Percentiles rank a stretch among this genome's conserved stretches.
These are phyloP conservation scores for Curvularia eragrostidis DNA, from an alignment of 2,329 filamentous ascomycete genomes.

Conservation along the genomic window DNA sequence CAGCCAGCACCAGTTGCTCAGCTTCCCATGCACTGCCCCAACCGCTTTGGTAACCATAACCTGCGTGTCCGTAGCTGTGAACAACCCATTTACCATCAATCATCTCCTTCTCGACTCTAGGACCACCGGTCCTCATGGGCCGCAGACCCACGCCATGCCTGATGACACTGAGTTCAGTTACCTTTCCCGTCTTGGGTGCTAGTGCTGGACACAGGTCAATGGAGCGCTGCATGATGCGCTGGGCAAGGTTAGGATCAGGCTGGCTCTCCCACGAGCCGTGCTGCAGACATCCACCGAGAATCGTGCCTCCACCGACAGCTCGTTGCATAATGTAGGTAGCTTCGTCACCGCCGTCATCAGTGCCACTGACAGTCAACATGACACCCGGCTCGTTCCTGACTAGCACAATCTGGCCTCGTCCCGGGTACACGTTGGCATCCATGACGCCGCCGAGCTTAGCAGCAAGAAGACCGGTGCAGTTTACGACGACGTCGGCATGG, in stretches of 20 bases:
- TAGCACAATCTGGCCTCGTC: constrained; percentile 81
- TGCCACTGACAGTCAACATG: constrained; percentile 75
- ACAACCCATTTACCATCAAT: constrained; percentile 71
- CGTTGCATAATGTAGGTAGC: constrained; percentile 82
- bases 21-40: constrained; percentile 54
- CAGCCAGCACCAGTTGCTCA: constrained; percentile 47
- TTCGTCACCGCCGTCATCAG: constrained; percentile 76
- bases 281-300: constrained; percentile 86
- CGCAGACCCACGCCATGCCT: constrained; percentile 83
- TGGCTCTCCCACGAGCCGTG: constrained; percentile 79
- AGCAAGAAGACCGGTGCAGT: constrained; percentile 82
- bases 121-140: constrained; percentile 74
- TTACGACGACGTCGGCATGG: constrained; percentile 74
- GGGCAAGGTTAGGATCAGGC: constrained; percentile 79
- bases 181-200: constrained; percentile 66
- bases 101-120: constrained; percentile 75
- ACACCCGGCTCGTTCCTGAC: constrained; percentile 77
- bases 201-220: constrained; percentile 70
- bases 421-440: constrained; percentile 75
- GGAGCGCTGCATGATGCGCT: constrained; percentile 82
- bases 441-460: constrained; percentile 79
- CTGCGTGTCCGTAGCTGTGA: constrained; percentile 81
- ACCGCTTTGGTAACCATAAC: constrained; percentile 71
- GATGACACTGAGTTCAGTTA: constrained; percentile 73
- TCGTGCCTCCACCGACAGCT: constrained; percentile 75